Percentiles rank a stretch among this genome's conserved stretches.
phyloP scores from a whole-genome alignment of 352 stramenopile genomes.

The Phytophthora fragariaefolia region DNA sequence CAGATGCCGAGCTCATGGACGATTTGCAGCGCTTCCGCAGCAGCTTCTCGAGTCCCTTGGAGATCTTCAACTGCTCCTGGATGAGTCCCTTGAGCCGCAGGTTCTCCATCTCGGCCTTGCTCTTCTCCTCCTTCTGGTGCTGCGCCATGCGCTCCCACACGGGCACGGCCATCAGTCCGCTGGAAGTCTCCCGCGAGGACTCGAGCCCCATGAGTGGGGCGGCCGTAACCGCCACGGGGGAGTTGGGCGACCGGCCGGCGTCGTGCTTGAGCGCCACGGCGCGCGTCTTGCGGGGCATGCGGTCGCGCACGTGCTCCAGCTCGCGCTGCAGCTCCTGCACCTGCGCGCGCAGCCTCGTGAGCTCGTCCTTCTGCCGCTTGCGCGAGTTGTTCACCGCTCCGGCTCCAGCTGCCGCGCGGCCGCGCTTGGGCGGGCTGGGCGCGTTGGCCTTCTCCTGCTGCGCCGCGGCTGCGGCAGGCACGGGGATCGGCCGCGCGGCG shows the following conservation, averaged over 20 bases:
- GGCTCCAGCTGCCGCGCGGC: neutral
- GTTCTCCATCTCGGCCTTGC: conserved; percentile 77
- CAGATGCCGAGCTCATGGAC: conserved; percentile 36
- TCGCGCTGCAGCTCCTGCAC: conserved; percentile 67
- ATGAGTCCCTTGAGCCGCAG: conserved; percentile 60
- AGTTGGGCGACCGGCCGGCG: conserved; percentile 11
- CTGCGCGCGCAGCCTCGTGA: conserved; percentile 51
- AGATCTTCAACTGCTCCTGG: conserved; percentile 64
- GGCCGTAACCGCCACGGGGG: conserved; percentile 24
- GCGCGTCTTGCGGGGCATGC: conserved; percentile 32
- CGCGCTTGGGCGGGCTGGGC: conserved; percentile 27
- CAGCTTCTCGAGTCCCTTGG: conserved; percentile 62
- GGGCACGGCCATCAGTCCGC: conserved; percentile 24
- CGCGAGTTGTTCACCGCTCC: conserved; percentile 53
- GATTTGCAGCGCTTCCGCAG: conserved; percentile 62
- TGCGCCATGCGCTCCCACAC: conserved; percentile 74
- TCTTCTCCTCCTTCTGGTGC: conserved; percentile 73
- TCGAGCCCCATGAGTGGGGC: conserved; percentile 27
- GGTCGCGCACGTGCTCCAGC: conserved; percentile 42
- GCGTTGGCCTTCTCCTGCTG: neutral
- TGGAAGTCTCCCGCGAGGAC: conserved; percentile 7
- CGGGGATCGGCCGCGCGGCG: conserved; percentile 6
- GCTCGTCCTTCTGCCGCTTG: conserved; percentile 66
- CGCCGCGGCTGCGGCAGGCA: neutral
- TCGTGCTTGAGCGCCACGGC: conserved; percentile 13